Base-by-base conservation (phyloP, 805 yeast genomes). In the Saccharomyces eubayanus region DNA sequence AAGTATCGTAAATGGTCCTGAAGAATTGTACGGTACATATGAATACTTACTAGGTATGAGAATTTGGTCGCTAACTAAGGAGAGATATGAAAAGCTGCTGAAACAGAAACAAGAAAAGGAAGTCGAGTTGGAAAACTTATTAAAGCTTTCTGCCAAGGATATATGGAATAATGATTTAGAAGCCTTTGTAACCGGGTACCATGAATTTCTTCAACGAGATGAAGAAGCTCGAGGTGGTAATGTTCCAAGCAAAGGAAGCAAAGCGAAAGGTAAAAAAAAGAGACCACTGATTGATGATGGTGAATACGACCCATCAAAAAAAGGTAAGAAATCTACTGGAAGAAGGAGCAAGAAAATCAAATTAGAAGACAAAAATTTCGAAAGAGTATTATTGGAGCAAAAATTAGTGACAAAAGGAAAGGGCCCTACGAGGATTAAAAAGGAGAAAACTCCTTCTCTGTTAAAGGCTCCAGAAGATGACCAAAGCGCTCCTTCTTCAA, bases 31-130 rank as follows among this genome's bases (percentile, higher is more conserved):
- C 51, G 80, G 89, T 9, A 76, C 84, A 6, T 92, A 82, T 69
- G 98, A 94, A 64, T 94, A 94, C 62, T 76, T 94, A 58, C 76
- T 94, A 51, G 95, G 94, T 52, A 87, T 94, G 96, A 81, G 90
- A 36, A 84, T 94, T 59, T 89, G 97, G 94, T 86, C 97, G 41
- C 80, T 94, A 65, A 92, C 99, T 0, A 78, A 77, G 55, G 99
- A 94, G 71, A 80, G 94, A 62, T 94, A 91, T 66, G 91, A 89
- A 63, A 84, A 80, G 60, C 74, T 94, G 59, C 73, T 90, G 62
- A 77, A 77, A 52, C 95, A 91, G 66, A 79, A 82, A 56, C 88
- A 82, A 53, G 84, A 75, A 28, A 85, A 84, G 63, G 92, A 89
- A 66, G 74, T 69, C 11, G 95, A 88, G 65, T 77, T 92, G 61